Evolutionary conservation across 2,329 filamentous ascomycete genomes (phyloP).

Genomic region (Hymenoscyphus fructigenus): DNA sequence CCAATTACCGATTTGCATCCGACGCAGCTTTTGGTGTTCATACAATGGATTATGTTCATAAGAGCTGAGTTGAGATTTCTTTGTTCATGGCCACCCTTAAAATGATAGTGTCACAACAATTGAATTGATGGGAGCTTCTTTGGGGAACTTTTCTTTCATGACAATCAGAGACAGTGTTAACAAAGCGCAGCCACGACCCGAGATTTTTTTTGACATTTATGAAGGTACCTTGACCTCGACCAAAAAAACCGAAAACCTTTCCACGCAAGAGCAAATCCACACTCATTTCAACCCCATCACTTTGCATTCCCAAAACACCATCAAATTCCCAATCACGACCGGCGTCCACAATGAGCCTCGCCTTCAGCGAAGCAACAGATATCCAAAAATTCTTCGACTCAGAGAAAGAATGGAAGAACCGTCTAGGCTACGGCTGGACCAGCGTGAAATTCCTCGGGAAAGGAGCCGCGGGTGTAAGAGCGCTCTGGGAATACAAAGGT

Average conservation of each 20-base stretch:
- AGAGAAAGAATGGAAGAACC: neutral
- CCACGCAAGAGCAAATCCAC: neutral
- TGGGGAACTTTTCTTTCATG: neutral
- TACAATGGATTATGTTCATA: too few relatives aligned
- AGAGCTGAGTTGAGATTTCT: too few relatives aligned
- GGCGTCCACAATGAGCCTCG: neutral
- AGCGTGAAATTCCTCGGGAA: slow-evolving; percentile 11
- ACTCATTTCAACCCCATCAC: neutral
- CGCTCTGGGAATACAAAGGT: slow-evolving; percentile 15
- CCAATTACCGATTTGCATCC: neutral
- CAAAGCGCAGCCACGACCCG: neutral
- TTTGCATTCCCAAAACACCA: neutral
- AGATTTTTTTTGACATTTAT: neutral
- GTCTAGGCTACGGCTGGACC: neutral
- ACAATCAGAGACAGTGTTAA: neutral
- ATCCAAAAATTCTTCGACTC: neutral
- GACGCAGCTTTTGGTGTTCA: too few relatives aligned
- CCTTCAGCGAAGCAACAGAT: neutral
- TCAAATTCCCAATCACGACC: neutral
- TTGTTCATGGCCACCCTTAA: neutral
- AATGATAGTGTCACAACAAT: neutral
- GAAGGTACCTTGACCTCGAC: neutral
- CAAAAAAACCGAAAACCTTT: neutral
- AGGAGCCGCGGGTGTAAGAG: slow-evolving; percentile 13
- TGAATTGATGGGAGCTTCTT: neutral